Evolutionary conservation across 306 rosid species (phyloP), one percentile per base, ranked within the genome.

Genomic region (Neltuma alba): DNA sequence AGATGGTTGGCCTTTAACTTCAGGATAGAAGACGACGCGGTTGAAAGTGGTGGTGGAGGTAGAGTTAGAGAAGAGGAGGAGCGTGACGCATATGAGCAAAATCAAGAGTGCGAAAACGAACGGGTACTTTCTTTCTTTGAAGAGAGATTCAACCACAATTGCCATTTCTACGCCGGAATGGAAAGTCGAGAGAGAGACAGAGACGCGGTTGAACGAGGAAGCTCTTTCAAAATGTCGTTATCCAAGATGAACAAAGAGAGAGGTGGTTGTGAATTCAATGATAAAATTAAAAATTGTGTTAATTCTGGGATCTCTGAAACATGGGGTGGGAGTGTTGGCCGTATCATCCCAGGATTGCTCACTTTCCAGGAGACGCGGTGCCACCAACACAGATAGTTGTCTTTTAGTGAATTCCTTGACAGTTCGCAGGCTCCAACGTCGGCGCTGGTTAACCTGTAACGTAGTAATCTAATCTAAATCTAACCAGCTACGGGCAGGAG

Each of bases 81-180:
- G 1, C 0, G 81, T 42, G 72, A 87, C 78, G 79, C 83, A 88
- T 61, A 90, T 31, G 72, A 93, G 82, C 50, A 90, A 78, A 27
- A 89, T 36, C 1, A 86, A 36, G 84, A 95, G 88, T 9, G 93
- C 72, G 44, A 87, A 74, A 40, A 87, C 44, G 89, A 93, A 91
- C 0, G 92, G 97, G 87, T 76, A 83, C 47, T 85, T 95, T 10
- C 88, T 86, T 73, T 84, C 88, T 50, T 83, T 83, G 75, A 90
- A 61, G 68, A 91, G 79, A 30, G 61, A 48, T 23, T 76, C 78
- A 40, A 69, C 83, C 70, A 87, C 38, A 85, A 76, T 21, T 13
- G 90, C 90, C 98, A 92, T 94, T 68, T 48, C 41, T 63, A 7
- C 25, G 27, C 9, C 36, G 18, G 14, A 10, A 54, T 3, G 33